phyloP scores from a whole-genome alignment of 805 yeast species.

The Nakazawaea peltata region DNA sequence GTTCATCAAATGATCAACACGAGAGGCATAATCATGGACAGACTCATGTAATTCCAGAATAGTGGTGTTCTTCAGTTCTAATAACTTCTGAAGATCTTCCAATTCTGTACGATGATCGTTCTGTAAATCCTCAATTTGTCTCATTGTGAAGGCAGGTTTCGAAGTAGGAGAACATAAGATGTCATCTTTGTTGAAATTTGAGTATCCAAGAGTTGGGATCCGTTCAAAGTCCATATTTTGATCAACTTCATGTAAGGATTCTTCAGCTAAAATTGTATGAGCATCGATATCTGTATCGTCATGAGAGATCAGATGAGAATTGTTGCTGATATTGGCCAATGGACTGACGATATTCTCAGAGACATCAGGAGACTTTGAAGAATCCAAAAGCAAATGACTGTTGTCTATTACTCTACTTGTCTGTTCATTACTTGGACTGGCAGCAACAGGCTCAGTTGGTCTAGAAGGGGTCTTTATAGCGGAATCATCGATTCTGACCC shows the following conservation, averaged over 20 bases:
- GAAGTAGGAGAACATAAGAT: slow-evolving; percentile 1
- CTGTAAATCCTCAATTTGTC: slow-evolving; percentile 17
- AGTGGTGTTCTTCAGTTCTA: slow-evolving; percentile 11
- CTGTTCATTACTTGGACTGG: slow-evolving; percentile 23
- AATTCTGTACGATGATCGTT: slow-evolving; percentile 12
- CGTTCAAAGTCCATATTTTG: background rate
- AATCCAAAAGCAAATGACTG: slow-evolving; percentile 12
- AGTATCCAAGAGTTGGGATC: background rate
- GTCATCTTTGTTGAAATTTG: background rate
- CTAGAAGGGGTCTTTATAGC: slow-evolving; percentile 17
- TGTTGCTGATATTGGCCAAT: slow-evolving; percentile 22
- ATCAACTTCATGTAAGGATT: slow-evolving; percentile 2
- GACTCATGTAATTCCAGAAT: slow-evolving; percentile 7
- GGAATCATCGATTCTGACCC: slow-evolving; percentile 1
- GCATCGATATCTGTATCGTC: slow-evolving; percentile 6
- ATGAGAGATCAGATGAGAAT: slow-evolving; percentile 4
- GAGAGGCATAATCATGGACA: slow-evolving; percentile 5
- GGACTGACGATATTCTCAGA: slow-evolving; percentile 17
- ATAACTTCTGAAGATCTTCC: slow-evolving; percentile 7
- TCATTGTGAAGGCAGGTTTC: slow-evolving; percentile 11
- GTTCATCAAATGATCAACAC: slow-evolving; percentile 5
- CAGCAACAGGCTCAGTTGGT: slow-evolving; percentile 22
- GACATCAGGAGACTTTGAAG: slow-evolving; percentile 9
- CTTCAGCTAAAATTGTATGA: slow-evolving; percentile 3
- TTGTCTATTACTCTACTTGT: slow-evolving; percentile 14